Percentiles rank a stretch among this genome's conserved stretches.
Evolutionary conservation across 257 asterid genomes (phyloP).

Genomic region (Datura wrightii): DNA sequence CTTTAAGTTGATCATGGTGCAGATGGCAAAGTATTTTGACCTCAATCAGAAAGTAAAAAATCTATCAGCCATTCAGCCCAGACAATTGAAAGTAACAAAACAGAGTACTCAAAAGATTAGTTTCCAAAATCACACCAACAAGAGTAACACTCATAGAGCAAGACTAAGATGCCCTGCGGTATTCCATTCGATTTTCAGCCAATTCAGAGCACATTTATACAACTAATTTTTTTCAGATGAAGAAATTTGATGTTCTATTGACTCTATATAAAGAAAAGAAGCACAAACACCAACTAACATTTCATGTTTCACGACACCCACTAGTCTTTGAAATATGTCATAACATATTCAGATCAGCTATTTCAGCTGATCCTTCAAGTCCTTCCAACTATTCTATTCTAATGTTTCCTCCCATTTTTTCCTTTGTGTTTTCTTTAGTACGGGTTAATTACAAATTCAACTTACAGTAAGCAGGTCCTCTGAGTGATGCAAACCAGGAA

Average conservation of each 20-base stretch:
- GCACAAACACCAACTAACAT: neutral
- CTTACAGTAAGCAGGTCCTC: neutral
- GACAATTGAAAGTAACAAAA: neutral
- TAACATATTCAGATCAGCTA: neutral
- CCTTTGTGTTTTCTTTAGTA: neutral
- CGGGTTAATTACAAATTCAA: neutral
- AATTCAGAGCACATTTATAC: neutral
- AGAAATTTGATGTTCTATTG: neutral
- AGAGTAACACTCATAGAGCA: neutral
- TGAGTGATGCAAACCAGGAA: neutral
- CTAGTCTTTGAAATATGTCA: neutral
- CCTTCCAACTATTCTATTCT: neutral
- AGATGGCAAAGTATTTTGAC: constrained; percentile 90
- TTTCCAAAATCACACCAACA: neutral
- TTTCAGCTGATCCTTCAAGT: neutral
- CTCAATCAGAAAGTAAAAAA: constrained; percentile 41
- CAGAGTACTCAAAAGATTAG: too few relatives aligned
- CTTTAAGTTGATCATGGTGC: constrained; percentile 92
- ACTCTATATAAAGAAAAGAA: neutral
- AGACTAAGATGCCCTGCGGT: neutral
- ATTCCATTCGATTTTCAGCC: neutral
- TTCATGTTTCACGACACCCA: neutral
- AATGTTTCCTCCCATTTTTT: neutral
- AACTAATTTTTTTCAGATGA: neutral
- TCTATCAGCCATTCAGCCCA: neutral